Base-by-base conservation (phyloP, 2,329 filamentous ascomycete species). In the Aspergillus sp. region DNA sequence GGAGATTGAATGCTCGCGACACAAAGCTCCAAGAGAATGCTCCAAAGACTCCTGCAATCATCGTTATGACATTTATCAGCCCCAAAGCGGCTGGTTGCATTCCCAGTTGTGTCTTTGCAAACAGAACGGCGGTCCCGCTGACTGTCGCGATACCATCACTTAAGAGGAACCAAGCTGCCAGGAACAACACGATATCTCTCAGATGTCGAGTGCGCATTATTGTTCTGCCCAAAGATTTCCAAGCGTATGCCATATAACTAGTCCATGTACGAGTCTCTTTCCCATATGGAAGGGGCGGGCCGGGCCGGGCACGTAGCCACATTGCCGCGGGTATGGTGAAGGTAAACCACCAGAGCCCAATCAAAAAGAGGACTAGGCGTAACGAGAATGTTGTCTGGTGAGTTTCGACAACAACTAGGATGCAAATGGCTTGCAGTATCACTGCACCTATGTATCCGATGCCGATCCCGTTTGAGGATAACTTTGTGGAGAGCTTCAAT, bases 71-170 rank as follows among this genome's bases (percentile, higher is more conserved):
- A 70, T 93, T 97, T 75, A 99, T 97, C 73, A 98, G 83, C 5
- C 92, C 95, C 23, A 99, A 79, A 2, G 91, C 91, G 76, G 91
- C 92, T 0, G 93, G 89, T 60, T 89, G 85, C 95, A 99, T 99
- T 65, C 90, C 87, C 9, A 99, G 82, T 64, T 92, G 87, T 0
- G 94, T 98, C 79, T 98, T 98, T 43, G 94, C 95, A 74, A 97
- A 99, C 9, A 99, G 83, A 28, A 98, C 92, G 0, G 95, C 95
- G 0, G 95, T 98, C 13, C 92, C 94, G 36, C 91, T 95, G 0
- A 96, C 94, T 0, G 95, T 98, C 7, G 95, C 95, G 64, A 98
- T 92, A 45, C 91, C 92, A 70, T 99, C 95, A 6, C 91, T 96
- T 1, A 99, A 84, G 30, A 99, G 83, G 73, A 99, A 97, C 95